Conservation (phyloP, 495 filamentous ascomycete species). For the Annulohypoxylon moriforme region DNA sequence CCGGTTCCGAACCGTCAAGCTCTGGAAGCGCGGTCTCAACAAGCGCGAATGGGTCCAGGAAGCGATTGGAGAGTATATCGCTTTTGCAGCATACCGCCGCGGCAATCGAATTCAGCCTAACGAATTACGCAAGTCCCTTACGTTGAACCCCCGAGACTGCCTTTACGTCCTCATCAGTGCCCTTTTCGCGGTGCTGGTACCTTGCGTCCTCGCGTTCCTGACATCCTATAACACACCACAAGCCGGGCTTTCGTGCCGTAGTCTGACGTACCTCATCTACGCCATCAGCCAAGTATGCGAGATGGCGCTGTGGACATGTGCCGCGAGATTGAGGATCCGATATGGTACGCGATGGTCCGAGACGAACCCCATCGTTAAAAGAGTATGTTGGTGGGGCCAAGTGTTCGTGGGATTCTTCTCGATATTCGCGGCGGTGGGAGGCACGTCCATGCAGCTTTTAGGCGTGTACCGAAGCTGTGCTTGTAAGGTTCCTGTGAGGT, state of each 20-base stretch:
- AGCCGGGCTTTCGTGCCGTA: conserved; percentile 56
- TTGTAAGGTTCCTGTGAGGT: conserved; percentile 44
- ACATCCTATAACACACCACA: conserved; percentile 56
- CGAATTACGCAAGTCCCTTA: conserved; percentile 35
- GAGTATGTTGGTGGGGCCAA: conserved; percentile 46
- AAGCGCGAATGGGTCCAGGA: conserved; percentile 49
- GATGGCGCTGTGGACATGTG: conserved; percentile 48
- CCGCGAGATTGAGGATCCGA: conserved; percentile 34
- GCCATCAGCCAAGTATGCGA: conserved; percentile 52
- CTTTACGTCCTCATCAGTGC: conserved; percentile 47
- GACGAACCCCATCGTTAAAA: conserved; percentile 34
- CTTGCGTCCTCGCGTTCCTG: conserved; percentile 54
- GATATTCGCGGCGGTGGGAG: conserved; percentile 50
- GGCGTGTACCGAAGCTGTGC: conserved; percentile 55
- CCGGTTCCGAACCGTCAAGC: conserved; percentile 45
- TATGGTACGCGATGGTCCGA: conserved; percentile 42
- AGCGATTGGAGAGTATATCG: conserved; percentile 40
- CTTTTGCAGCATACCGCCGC: conserved; percentile 10
- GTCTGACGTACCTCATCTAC: conserved; percentile 56
- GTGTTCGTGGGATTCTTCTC: conserved; percentile 48
- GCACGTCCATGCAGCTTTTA: conserved; percentile 54
- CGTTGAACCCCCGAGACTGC: conserved; percentile 37
- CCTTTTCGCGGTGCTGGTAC: conserved; percentile 48
- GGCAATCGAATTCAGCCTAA: conserved; percentile 3
- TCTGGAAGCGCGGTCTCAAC: conserved; percentile 49